Conservation (phyloP, 139 green algal species). For the Chlamydomonas incerta region DNA sequence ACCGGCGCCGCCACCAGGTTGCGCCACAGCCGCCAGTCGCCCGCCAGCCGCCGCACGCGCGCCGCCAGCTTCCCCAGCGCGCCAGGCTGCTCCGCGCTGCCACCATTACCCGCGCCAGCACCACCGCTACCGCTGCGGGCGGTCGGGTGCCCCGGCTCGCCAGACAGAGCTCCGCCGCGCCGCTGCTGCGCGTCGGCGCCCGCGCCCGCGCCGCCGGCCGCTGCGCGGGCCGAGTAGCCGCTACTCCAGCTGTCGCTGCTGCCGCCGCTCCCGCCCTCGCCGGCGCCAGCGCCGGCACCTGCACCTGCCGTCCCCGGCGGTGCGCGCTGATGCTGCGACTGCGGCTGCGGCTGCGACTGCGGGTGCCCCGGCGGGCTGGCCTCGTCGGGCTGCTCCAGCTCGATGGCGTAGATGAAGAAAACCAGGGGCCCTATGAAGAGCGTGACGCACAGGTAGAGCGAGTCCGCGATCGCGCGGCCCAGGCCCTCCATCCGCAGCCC, state of each 20-base stretch:
- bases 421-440: slow-evolving; percentile 67
- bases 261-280: neutral
- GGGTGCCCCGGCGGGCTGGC: neutral
- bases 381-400: neutral
- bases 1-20: slow-evolving; percentile 70
- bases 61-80: neutral
- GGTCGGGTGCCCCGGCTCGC: too few species aligned
- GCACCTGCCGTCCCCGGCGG: neutral
- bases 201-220: neutral
- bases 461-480: slow-evolving; percentile 14
- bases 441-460: slow-evolving; percentile 55
- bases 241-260: slow-evolving; percentile 1
- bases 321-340: neutral
- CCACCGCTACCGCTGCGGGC: neutral
- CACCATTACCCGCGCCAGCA: too few species aligned
- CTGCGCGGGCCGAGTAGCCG: neutral
- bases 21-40: slow-evolving; percentile 14
- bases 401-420: neutral
- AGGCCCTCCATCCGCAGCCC: slow-evolving; percentile 47
- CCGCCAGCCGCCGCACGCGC: neutral
- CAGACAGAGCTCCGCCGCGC: too few species aligned
- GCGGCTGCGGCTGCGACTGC: neutral
- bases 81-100: neutral
- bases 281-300: too few species aligned
- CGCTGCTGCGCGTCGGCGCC: neutral